Percentiles rank a stretch among this genome's conserved stretches.
Conservation (phyloP, 202 grass and related monocot species). For the Cymbopogon flexuosus region DNA sequence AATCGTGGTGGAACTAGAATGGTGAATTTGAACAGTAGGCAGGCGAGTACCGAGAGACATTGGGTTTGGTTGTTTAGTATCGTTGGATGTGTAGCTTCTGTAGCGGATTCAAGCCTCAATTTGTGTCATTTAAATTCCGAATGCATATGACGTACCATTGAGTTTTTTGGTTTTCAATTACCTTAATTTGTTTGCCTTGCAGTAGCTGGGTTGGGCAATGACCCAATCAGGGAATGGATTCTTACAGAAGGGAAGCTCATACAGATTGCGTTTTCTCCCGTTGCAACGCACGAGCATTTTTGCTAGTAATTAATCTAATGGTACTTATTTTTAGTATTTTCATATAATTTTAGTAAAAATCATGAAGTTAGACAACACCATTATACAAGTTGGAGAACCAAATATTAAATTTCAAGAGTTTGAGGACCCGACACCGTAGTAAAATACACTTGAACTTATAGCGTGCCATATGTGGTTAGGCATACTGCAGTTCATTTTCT, state of each 20-base stretch:
- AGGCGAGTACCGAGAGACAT: not conserved
- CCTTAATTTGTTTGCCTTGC: not conserved
- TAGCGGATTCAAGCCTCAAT: not conserved
- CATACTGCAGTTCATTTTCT: too few relatives aligned
- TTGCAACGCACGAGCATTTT: too few relatives aligned
- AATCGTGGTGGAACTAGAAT: not conserved
- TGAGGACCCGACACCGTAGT: too few relatives aligned
- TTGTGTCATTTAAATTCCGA: not conserved
- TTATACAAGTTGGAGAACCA: too few relatives aligned
- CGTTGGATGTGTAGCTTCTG: not conserved
- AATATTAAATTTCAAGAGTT: too few relatives aligned
- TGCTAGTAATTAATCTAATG: too few relatives aligned
- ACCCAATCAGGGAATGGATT: conserved; percentile 76
- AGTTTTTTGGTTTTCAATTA: not conserved
- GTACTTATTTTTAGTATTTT: too few relatives aligned
- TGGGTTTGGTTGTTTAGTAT: not conserved
- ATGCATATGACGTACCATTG: not conserved
- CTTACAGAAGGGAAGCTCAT: conserved; percentile 83
- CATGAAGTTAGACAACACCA: too few relatives aligned
- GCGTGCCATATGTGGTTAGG: too few relatives aligned
- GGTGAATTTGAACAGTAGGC: not conserved
- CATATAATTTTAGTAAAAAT: too few relatives aligned
- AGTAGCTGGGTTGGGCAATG: conserved; percentile 57
- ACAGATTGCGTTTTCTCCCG: too few relatives aligned
- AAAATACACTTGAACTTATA: too few relatives aligned